Evolutionary conservation across 441 rosid species (phyloP).

Genomic region (Dalechampia spathulata): DNA sequence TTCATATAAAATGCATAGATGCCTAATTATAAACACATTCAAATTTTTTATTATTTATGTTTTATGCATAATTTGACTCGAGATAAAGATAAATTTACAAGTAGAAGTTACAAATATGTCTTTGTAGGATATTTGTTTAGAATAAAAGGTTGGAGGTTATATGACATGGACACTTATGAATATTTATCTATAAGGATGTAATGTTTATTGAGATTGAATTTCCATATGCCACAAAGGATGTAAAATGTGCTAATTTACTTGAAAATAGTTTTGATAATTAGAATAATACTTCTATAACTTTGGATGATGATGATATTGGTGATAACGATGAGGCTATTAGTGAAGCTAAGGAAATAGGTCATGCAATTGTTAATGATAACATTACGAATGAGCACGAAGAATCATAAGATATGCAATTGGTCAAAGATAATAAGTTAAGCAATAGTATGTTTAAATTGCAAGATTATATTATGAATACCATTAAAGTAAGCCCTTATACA

Average conservation of each 20-base stretch:
- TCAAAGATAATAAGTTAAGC: neutral
- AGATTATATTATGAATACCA: neutral
- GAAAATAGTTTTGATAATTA: too few species aligned
- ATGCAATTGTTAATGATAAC: too few species aligned
- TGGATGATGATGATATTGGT: too few species aligned
- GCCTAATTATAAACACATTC: neutral
- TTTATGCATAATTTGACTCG: neutral
- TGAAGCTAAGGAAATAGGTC: neutral
- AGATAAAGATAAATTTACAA: neutral
- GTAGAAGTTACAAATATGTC: neutral
- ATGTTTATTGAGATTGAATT: neutral
- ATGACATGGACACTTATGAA: neutral
- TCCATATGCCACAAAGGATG: too few species aligned
- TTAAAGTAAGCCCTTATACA: neutral
- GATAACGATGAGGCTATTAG: neutral
- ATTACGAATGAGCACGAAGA: neutral
- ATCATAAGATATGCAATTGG: neutral
- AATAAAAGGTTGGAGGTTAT: neutral
- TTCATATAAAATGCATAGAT: neutral
- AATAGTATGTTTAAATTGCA: neutral
- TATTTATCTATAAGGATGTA: neutral
- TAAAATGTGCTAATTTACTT: too few species aligned
- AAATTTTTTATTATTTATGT: neutral
- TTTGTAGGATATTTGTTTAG: neutral
- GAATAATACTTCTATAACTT: too few species aligned